Conservation (phyloP, 225 moss, liverwort and hornwort genomes). For the Neckera pumila region DNA sequence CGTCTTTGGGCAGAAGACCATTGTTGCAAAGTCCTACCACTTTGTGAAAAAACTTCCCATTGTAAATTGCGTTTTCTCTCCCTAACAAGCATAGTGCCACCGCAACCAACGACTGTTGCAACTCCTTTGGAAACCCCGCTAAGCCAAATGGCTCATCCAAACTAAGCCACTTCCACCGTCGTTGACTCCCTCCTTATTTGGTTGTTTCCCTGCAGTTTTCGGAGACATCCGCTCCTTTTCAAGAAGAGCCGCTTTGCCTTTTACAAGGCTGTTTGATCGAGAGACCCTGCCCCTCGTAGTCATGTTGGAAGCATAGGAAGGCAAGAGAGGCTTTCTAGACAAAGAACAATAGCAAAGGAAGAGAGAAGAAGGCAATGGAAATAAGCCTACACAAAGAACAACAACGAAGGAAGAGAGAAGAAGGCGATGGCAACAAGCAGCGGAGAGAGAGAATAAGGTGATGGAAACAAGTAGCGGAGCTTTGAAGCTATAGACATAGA, state of each 20-base stretch:
- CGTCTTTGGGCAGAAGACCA: neutral
- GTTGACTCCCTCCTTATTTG: neutral
- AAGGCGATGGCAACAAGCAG: no score
- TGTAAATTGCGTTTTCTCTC: neutral
- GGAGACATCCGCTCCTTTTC: neutral
- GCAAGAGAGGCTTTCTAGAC: no score
- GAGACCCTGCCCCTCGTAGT: neutral
- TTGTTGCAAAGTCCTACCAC: neutral
- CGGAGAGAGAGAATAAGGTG: no score
- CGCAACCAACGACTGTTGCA: fast-evolving
- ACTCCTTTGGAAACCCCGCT: neutral
- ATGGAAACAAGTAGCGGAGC: no score
- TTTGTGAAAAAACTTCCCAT: neutral
- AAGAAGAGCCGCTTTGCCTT: neutral
- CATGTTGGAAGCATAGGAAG: no score
- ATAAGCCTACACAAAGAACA: no score
- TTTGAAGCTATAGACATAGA: no score
- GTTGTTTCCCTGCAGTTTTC: neutral
- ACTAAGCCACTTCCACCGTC: neutral
- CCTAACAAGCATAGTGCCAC: neutral
- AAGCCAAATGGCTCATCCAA: no score
- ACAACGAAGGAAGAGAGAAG: no score
- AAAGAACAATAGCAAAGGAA: no score
- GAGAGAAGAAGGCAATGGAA: no score
- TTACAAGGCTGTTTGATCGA: neutral